A percentile compares a stretch with the other conserved stretches of the same genome.
These are phyloP conservation scores for Hypoxylon sp. DNA, from an alignment of 2,329 filamentous ascomycete species.

Conservation along the genomic window DNA sequence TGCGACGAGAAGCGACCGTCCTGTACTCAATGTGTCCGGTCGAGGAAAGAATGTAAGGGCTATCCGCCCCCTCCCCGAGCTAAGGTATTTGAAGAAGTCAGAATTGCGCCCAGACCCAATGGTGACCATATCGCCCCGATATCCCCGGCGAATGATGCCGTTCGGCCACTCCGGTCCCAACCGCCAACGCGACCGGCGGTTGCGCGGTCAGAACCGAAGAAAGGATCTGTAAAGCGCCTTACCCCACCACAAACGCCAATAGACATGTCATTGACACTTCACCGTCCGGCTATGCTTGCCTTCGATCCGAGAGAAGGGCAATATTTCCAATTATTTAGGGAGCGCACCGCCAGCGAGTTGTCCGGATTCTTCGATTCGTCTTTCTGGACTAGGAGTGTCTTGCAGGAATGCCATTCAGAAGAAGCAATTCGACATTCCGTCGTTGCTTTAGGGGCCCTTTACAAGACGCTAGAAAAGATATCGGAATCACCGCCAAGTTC, in stretches of 20 bases:
- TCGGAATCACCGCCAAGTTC: conserved; percentile 64
- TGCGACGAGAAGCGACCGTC: conserved; percentile 73
- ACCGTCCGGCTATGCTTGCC: conserved; percentile 62
- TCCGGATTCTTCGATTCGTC: conserved; percentile 75
- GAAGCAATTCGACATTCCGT: conserved; percentile 73
- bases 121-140: conserved; percentile 17
- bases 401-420: conserved; percentile 73
- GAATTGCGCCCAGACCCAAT: conserved; percentile 47
- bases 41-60: conserved; percentile 69
- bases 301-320: conserved; percentile 65
- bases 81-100: conserved; percentile 60
- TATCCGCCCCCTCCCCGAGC: conserved; percentile 70
- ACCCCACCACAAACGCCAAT: conserved; percentile 55
- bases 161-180: conserved; percentile 27
- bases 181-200: conserved; percentile 24
- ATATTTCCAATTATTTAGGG: conserved; percentile 73
- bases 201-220: conserved; percentile 4
- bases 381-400: conserved; percentile 73
- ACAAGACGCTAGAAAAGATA: conserved; percentile 73
- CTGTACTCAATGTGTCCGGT: conserved; percentile 70
- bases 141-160: conserved; percentile 10
- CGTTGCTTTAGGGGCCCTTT: conserved; percentile 73
- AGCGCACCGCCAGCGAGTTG: conserved; percentile 71
- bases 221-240: conserved; percentile 17
- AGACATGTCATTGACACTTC: conserved; percentile 51